Conservation (phyloP, 2,329 filamentous ascomycete species). For the Talaromyces sp. region DNA sequence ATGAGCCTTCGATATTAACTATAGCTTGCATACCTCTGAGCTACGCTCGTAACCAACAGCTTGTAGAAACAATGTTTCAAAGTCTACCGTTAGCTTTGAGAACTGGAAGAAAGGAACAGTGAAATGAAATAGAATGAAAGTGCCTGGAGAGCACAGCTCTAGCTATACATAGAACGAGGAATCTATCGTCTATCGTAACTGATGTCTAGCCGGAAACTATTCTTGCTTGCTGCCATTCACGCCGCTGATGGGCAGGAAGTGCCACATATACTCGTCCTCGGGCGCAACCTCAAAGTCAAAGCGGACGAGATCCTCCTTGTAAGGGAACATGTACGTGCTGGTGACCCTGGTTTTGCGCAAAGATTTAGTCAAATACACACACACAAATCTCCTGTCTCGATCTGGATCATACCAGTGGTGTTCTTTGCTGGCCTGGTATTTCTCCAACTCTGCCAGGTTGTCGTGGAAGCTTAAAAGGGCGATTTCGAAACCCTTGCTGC, state of each 20-base stretch:
- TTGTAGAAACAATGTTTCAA: too few relatives aligned
- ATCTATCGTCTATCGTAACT: too few relatives aligned
- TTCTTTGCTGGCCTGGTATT: conserved; percentile 6
- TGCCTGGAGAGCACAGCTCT: too few relatives aligned
- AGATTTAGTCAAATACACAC: background rate
- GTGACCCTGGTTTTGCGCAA: background rate
- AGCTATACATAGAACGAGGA: too few relatives aligned
- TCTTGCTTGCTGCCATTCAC: too few relatives aligned
- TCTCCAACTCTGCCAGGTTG: background rate
- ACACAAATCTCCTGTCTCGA: background rate
- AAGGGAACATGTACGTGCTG: conserved; percentile 4
- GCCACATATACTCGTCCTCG: conserved; percentile 3
- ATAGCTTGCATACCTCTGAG: too few relatives aligned
- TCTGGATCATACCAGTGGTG: conserved; percentile 4
- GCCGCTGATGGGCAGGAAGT: background rate
- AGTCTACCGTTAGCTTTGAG: too few relatives aligned
- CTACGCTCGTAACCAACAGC: too few relatives aligned
- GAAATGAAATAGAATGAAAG: too few relatives aligned
- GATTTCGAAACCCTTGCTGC: conserved; percentile 4
- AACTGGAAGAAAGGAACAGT: too few relatives aligned
- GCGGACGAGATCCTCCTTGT: conserved; percentile 4
- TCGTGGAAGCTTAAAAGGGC: conserved; percentile 3
- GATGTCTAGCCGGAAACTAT: too few relatives aligned
- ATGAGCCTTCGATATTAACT: too few relatives aligned
- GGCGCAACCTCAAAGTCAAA: conserved; percentile 6